Evolutionary conservation across 2,329 filamentous ascomycete genomes (phyloP).

Genomic region (Aspergillus sergii): DNA sequence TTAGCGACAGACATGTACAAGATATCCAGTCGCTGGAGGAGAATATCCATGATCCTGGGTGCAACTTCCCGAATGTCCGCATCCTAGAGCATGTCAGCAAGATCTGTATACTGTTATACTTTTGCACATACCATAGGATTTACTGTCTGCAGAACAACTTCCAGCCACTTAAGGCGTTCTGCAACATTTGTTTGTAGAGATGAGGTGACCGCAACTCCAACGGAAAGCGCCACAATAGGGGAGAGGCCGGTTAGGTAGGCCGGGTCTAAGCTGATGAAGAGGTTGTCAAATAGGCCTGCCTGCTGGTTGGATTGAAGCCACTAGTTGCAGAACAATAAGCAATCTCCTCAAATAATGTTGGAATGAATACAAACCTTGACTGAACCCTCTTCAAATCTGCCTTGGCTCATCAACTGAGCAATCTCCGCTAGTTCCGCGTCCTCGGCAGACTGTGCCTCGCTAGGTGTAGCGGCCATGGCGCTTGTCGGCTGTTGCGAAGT

Average conservation of each 20-base stretch:
- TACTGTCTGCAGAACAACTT: constrained; percentile 57
- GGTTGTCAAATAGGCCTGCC: constrained; percentile 62
- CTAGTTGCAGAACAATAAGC: constrained; percentile 23
- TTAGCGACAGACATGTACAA: constrained; percentile 61
- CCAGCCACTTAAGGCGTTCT: constrained; percentile 62
- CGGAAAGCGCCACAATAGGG: constrained; percentile 61
- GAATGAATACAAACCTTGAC: constrained; percentile 41
- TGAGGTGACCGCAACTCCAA: constrained; percentile 64
- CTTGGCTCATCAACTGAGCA: constrained; percentile 40
- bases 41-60: constrained; percentile 62
- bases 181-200: constrained; percentile 55
- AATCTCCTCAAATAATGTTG: not conserved
- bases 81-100: constrained; percentile 41
- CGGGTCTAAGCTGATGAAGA: constrained; percentile 62
- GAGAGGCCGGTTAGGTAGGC: constrained; percentile 58
- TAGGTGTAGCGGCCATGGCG: constrained; percentile 15
- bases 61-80: constrained; percentile 59
- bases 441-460: constrained; percentile 33
- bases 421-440: constrained; percentile 48
- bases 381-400: constrained; percentile 48
- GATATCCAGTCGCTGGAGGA: constrained; percentile 58
- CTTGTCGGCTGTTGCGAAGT: constrained; percentile 23
- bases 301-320: constrained; percentile 66
- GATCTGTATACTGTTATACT: not conserved
- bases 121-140: constrained; percentile 53